Evolutionary conservation across 257 asterid genomes (phyloP).

Genomic region (Scutellaria barbata): DNA sequence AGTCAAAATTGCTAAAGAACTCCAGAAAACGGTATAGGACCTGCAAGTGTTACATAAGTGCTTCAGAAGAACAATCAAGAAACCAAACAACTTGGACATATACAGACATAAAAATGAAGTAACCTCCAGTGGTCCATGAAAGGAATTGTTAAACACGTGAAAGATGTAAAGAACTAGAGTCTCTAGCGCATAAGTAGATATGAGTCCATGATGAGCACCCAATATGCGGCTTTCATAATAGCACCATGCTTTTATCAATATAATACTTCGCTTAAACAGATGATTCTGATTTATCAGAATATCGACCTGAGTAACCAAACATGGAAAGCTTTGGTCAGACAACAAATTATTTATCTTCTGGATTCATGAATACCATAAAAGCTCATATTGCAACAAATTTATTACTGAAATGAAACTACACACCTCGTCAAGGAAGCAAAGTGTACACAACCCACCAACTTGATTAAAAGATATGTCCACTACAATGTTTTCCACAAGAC

Average conservation of each 20-base stretch:
- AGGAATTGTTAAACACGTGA: slow-evolving; percentile 86
- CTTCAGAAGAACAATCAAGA: slow-evolving; percentile 38
- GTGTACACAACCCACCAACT: slow-evolving; percentile 92
- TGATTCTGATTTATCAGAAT: slow-evolving; percentile 76
- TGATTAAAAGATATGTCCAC: slow-evolving; percentile 95
- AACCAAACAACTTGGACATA: slow-evolving; percentile 23
- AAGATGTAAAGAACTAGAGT: slow-evolving; percentile 90
- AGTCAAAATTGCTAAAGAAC: slow-evolving; percentile 93
- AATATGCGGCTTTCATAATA: slow-evolving; percentile 94
- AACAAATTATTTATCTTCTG: slow-evolving; percentile 8
- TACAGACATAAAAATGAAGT: slow-evolving; percentile 25
- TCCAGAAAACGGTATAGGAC: slow-evolving; percentile 90
- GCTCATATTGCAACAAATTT: slow-evolving; percentile 1
- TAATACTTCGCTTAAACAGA: slow-evolving; percentile 91
- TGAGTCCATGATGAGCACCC: slow-evolving; percentile 97
- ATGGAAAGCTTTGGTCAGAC: slow-evolving; percentile 29
- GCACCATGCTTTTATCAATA: slow-evolving; percentile 97
- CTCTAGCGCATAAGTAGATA: slow-evolving; percentile 96
- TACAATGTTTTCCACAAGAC: slow-evolving; percentile 92
- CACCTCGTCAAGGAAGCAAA: slow-evolving; percentile 95
- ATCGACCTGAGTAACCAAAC: slow-evolving; percentile 65
- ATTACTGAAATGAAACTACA: slow-evolving; percentile 31
- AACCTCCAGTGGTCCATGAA: slow-evolving; percentile 97
- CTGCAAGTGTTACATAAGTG: slow-evolving; percentile 51
- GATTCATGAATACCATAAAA: slow-evolving; percentile 26